Evolutionary conservation across 345 rosid species (phyloP), one percentile per base, ranked within the genome.

Genomic region (Murraya koenigii): DNA sequence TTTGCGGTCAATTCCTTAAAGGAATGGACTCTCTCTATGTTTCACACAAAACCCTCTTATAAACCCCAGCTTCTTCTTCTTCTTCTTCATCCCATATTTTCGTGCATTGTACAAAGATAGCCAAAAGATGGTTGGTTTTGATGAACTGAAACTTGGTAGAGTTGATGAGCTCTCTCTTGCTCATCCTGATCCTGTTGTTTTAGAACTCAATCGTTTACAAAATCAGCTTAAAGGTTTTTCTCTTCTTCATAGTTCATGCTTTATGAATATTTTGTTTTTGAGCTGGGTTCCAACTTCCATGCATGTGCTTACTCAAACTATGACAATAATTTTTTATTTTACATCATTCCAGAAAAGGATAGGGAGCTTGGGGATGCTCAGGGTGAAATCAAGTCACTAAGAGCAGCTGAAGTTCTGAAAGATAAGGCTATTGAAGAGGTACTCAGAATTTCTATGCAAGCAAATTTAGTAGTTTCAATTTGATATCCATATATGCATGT

Each of bases 391-490:
- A 89, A 91, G 82, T 89, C 90, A 44, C 80, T 89, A 84, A 88
- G 88, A 83, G 86, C 88, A n/a, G 83, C 87, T 23, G 97, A 94
- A 80, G 86, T 78, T 70, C 79, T 85, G 38, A 90, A 92, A 85
- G 90, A 92, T 67, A 94, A 88, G 84, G 97, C 89, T 39, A 79
- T 88, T 55, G 83, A 66, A 77, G 94, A 91, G 94, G 99, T 96
- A 87, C 55, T 49, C 7, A 54, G 59, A 44, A 67, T 64, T 56
- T 11, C 9, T 36, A 19, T 68, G 74, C 33, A 38, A 36, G 33
- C 10, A 44, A 58, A 23, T 41, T 39, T 3, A 38, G 19, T 3
- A 5, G 36, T 61, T 41, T 66, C 70, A 66, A n/a, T 25, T 41
- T 44, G 10, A 33, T 58, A 33, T 35, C 15, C 5, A 39, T 22